These are phyloP conservation scores for Apiotrichum brassicae DNA, from an alignment of 1,284 basidiomycete species.

Conservation along the genomic window DNA sequence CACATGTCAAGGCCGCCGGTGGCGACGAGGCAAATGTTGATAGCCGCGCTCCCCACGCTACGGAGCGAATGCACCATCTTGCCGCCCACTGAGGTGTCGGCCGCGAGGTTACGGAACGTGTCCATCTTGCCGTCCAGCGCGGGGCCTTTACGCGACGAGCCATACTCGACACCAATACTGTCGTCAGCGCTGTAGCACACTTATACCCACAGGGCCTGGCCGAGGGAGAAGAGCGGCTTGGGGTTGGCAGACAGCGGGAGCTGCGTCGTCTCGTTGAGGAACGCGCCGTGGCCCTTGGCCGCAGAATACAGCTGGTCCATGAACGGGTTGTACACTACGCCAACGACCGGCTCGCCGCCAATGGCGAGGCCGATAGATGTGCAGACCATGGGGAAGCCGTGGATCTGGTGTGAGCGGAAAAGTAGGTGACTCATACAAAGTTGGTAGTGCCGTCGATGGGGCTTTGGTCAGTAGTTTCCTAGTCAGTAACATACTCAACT, in stretches of 20 bases:
- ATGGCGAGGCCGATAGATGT: slow-evolving; percentile 88
- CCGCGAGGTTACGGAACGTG: slow-evolving; percentile 71
- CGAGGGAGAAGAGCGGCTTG: slow-evolving; percentile 65
- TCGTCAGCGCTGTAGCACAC: not conserved
- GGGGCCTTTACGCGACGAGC: slow-evolving; percentile 61
- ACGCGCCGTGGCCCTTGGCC: slow-evolving; percentile 71
- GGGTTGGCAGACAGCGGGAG: slow-evolving; percentile 67
- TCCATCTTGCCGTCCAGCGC: slow-evolving; percentile 64
- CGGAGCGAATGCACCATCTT: slow-evolving; percentile 83
- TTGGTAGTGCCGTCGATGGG: slow-evolving; percentile 65
- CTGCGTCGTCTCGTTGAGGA: slow-evolving; percentile 56
- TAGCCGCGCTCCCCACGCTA: slow-evolving; percentile 74
- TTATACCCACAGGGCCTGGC: slow-evolving; percentile 59
- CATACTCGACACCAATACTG: slow-evolving; percentile 80
- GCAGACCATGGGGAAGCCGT: slow-evolving; percentile 72
- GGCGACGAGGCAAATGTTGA: slow-evolving; percentile 77
- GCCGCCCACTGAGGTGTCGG: slow-evolving; percentile 63
- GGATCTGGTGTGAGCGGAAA: slow-evolving; percentile 24
- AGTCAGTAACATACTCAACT: slow-evolving; percentile 29
- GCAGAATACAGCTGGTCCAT: slow-evolving; percentile 78
- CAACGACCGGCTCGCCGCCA: slow-evolving; percentile 70
- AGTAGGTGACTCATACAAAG: slow-evolving; percentile 55
- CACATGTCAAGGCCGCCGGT: slow-evolving; percentile 76
- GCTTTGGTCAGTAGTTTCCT: slow-evolving; percentile 13
- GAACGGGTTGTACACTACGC: slow-evolving; percentile 90